Percentiles rank a stretch among this genome's conserved stretches.
phyloP scores from a whole-genome alignment of 192 early-diverging fungal genomes.

The Coemansia sp. region DNA sequence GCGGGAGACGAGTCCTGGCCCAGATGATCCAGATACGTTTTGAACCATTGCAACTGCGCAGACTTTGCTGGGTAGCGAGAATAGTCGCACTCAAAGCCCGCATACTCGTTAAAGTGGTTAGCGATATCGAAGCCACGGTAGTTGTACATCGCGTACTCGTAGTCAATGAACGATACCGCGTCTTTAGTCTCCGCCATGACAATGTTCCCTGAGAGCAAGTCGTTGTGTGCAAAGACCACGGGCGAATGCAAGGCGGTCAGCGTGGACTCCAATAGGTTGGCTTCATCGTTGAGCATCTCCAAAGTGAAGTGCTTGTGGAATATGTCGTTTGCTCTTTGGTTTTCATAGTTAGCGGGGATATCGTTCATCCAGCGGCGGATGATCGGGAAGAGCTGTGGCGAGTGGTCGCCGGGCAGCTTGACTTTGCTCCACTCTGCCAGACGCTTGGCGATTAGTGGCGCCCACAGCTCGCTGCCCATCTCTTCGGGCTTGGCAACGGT shows the following conservation, averaged over 20 bases:
- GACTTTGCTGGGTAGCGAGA: conserved; percentile 74
- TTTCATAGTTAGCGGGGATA: conserved; percentile 33
- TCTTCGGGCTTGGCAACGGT: conserved; percentile 71
- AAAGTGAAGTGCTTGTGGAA: conserved; percentile 41
- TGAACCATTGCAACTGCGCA: conserved; percentile 78
- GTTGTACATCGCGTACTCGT: conserved; percentile 87
- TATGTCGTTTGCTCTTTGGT: conserved; percentile 21
- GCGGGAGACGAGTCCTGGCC: conserved; percentile 50
- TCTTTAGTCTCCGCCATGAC: conserved; percentile 61
- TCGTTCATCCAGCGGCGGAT: conserved; percentile 48
- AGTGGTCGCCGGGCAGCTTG: conserved; percentile 52
- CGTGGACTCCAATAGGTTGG: conserved; percentile 60
- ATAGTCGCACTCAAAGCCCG: conserved; percentile 97
- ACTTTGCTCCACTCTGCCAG: conserved; percentile 85
- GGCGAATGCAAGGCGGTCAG: conserved; percentile 70
- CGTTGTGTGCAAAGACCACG: conserved; percentile 92
- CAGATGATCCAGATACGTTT: conserved; percentile 64
- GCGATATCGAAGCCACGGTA: conserved; percentile 94
- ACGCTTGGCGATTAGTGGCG: conserved; percentile 74
- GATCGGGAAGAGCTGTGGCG: conserved; percentile 45
- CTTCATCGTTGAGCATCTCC: conserved; percentile 38
- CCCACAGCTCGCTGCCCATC: conserved; percentile 75
- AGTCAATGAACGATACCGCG: conserved; percentile 85
- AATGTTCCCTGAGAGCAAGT: conserved; percentile 89
- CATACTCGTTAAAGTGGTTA: conserved; percentile 95